A percentile compares a stretch with the other conserved stretches of the same genome.
These are phyloP conservation scores for Isatis tinctoria DNA, from an alignment of 345 rosid genomes.

Conservation along the genomic window DNA sequence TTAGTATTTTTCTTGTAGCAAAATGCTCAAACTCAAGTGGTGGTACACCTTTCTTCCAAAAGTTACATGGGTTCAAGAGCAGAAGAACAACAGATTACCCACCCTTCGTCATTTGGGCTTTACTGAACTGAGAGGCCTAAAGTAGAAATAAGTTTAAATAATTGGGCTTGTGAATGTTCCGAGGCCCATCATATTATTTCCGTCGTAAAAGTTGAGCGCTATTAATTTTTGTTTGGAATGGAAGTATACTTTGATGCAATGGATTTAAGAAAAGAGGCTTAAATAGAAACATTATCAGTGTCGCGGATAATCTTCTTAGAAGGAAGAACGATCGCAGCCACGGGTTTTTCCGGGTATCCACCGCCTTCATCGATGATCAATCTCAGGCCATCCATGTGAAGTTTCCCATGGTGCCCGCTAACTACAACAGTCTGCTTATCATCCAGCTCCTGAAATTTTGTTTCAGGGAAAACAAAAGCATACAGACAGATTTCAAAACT, in stretches of 20 bases:
- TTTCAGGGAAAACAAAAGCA: neutral
- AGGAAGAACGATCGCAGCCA: constrained; percentile 82
- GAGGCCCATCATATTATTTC: neutral
- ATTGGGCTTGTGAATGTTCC: neutral
- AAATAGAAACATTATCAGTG: constrained; percentile 35
- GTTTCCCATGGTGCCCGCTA: constrained; percentile 85
- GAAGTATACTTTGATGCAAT: neutral
- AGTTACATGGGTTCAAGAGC: neutral
- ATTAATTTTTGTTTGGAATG: too few relatives aligned
- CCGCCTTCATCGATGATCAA: constrained; percentile 88
- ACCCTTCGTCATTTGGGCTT: neutral
- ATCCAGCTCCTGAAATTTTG: constrained; percentile 14
- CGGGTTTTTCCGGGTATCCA: constrained; percentile 54
- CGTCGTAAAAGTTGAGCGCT: too few relatives aligned
- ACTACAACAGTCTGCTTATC: constrained; percentile 52
- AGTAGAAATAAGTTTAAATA: neutral
- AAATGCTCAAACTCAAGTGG: neutral
- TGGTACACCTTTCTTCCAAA: neutral
- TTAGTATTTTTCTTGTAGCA: neutral
- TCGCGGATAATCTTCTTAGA: constrained; percentile 61
- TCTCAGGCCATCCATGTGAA: constrained; percentile 71
- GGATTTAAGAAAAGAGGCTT: constrained; percentile 4
- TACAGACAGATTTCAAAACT: neutral
- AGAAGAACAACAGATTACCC: neutral
- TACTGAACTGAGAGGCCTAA: neutral